Evolutionary conservation across 257 asterid genomes (phyloP).

Genomic region (Eustoma russellianum): DNA sequence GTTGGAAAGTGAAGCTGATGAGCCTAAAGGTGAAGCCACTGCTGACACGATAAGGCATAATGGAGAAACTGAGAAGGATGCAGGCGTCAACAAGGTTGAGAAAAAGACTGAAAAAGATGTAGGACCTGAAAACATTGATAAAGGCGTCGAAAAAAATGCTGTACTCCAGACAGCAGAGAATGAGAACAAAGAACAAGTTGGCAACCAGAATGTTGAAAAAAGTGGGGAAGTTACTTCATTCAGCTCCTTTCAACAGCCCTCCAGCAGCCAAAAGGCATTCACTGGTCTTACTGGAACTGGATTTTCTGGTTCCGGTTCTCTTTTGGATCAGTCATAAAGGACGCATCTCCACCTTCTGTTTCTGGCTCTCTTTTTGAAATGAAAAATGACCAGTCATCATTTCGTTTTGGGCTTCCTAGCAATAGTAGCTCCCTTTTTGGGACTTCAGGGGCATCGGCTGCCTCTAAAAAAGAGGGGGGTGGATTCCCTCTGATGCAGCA

Average conservation of each 20-base stretch:
- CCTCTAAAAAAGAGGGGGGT: conserved; percentile 36
- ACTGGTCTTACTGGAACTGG: conserved; percentile 86
- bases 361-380: conserved; percentile 34
- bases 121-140: conserved; percentile 18
- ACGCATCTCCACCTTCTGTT: conserved; percentile 26
- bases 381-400: conserved; percentile 28
- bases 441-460: conserved; percentile 21
- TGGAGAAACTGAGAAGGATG: conserved; percentile 15
- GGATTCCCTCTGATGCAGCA: conserved; percentile 55
- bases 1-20: conserved; percentile 30
- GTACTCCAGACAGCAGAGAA: conserved; percentile 21
- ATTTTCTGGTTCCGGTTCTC: conserved; percentile 67
- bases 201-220: conserved; percentile 27
- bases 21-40: conserved; percentile 18
- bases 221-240: conserved; percentile 44
- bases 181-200: conserved; percentile 29
- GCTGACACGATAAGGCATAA: conserved; percentile 19
- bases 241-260: conserved; percentile 69
- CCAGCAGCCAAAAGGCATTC: conserved; percentile 82
- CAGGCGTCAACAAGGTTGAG: conserved; percentile 6
- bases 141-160: conserved; percentile 21
- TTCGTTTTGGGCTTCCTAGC: conserved; percentile 35
- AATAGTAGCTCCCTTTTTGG: conserved; percentile 32
- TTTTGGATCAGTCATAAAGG: conserved; percentile 56
- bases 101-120: conserved; percentile 22